A percentile compares a stretch with the other conserved stretches of the same genome.
phyloP scores from a whole-genome alignment of 352 stramenopile genomes.

The Globisporangium canariense region DNA sequence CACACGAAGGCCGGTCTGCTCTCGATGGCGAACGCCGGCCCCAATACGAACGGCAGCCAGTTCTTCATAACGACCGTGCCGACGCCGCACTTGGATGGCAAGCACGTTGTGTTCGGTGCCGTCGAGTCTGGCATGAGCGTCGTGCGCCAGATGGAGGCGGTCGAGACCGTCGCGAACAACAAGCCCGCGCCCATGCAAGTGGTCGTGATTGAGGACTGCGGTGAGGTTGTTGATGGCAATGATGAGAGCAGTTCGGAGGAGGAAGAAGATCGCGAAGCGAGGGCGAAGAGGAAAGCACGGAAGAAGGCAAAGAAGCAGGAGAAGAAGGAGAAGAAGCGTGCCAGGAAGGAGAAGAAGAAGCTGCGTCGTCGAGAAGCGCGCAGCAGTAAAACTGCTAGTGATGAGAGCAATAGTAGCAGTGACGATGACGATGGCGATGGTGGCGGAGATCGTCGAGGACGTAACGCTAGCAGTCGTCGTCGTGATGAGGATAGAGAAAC shows the following conservation, averaged over 20 bases:
- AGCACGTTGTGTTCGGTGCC: slow-evolving; percentile 99
- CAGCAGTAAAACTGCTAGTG: background rate
- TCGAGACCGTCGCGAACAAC: slow-evolving; percentile 77
- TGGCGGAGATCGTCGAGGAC: background rate
- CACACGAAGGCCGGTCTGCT: slow-evolving; percentile 92
- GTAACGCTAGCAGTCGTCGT: background rate
- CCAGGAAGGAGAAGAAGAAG: slow-evolving; percentile 35
- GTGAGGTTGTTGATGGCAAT: slow-evolving; percentile 42
- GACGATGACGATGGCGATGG: background rate
- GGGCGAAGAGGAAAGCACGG: slow-evolving; percentile 19
- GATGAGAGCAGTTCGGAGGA: slow-evolving; percentile 5
- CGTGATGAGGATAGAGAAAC: background rate
- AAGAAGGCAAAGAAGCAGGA: slow-evolving; percentile 27
- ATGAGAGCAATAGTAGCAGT: background rate
- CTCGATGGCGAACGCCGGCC: slow-evolving; percentile 93
- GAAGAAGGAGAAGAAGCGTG: slow-evolving; percentile 33
- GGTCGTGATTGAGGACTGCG: slow-evolving; percentile 95
- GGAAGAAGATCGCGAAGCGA: slow-evolving; percentile 1
- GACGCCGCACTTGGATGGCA: slow-evolving; percentile 96
- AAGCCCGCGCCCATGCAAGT: slow-evolving; percentile 75
- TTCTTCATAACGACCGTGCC: slow-evolving; percentile 84
- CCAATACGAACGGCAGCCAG: slow-evolving; percentile 76
- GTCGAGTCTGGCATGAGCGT: slow-evolving; percentile 80
- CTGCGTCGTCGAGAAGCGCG: slow-evolving; percentile 23
- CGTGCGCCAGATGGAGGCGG: slow-evolving; percentile 89